Conservation (phyloP, 1,284 basidiomycete genomes). For the Ceratobasidium sp. region DNA sequence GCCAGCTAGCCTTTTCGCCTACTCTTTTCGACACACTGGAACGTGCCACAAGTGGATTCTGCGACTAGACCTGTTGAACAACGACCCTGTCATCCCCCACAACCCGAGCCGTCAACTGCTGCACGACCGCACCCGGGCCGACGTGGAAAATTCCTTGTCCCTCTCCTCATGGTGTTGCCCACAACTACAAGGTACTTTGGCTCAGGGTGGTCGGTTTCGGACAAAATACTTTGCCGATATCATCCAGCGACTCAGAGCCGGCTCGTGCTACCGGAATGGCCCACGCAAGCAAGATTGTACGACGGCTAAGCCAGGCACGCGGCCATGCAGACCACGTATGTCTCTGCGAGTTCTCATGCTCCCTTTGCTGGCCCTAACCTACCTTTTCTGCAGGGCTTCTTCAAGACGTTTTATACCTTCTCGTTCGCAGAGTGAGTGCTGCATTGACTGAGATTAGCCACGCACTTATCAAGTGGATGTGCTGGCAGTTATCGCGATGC, state of each 20-base stretch:
- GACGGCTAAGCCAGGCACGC: constrained; percentile 29
- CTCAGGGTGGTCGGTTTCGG: constrained; percentile 20
- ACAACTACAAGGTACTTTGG: constrained; percentile 19
- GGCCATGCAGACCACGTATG: constrained; percentile 12
- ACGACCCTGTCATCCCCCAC: constrained; percentile 19
- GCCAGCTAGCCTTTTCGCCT: not conserved
- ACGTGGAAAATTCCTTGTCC: constrained; percentile 5
- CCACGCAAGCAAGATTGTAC: constrained; percentile 23
- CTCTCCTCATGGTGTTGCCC: constrained; percentile 28
- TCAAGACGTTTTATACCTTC: constrained; percentile 91
- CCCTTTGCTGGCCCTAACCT: not conserved
- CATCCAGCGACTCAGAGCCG: not conserved
- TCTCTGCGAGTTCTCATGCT: constrained; percentile 12
- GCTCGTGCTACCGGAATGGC: constrained; percentile 17
- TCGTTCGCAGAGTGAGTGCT: constrained; percentile 75
- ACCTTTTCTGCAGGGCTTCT: constrained; percentile 86
- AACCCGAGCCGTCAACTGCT: constrained; percentile 14
- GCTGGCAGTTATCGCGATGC: constrained; percentile 69
- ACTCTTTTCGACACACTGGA: not conserved
- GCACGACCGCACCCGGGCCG: constrained; percentile 1
- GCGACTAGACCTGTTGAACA: constrained; percentile 16
- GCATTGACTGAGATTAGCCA: not conserved
- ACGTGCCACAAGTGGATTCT: constrained; percentile 18
- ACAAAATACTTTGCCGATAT: not conserved
- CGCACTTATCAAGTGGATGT: not conserved